phyloP scores from a whole-genome alignment of 2,329 filamentous ascomycete species.

The Chrysosporium keratinophilum region DNA sequence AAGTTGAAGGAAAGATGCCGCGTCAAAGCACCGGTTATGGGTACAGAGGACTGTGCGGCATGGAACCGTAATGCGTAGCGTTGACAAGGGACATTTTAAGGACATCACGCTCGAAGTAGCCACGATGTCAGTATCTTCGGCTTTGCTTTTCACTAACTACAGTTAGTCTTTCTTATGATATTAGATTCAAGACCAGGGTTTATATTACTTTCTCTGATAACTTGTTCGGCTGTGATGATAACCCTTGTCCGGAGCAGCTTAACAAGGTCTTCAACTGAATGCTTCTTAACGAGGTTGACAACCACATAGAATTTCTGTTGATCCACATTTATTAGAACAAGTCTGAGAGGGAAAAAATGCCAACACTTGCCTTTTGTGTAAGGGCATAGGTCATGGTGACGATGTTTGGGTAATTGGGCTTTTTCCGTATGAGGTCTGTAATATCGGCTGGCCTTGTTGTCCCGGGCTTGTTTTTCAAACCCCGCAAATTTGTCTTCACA shows the following conservation, averaged over 20 bases:
- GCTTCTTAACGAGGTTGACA: conserved; percentile 64
- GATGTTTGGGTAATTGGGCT: conserved; percentile 59
- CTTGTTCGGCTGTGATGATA: conserved; percentile 67
- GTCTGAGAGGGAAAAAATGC: neutral
- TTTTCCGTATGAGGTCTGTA: conserved; percentile 61
- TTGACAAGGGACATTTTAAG: conserved; percentile 84
- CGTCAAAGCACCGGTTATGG: conserved; percentile 93
- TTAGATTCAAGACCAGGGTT: neutral
- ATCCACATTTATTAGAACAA: neutral
- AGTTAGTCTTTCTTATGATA: conserved; percentile 16
- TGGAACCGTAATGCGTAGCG: conserved; percentile 67
- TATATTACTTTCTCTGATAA: conserved; percentile 71
- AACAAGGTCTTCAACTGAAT: conserved; percentile 62
- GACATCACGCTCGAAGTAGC: conserved; percentile 82
- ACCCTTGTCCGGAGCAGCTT: conserved; percentile 54
- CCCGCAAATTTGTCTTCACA: conserved; percentile 84
- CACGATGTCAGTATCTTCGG: conserved; percentile 78
- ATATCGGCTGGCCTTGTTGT: conserved; percentile 91
- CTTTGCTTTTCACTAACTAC: conserved; percentile 60
- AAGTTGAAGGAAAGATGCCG: conserved; percentile 77
- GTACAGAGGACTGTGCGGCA: conserved; percentile 70
- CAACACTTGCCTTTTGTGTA: conserved; percentile 62
- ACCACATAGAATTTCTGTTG: conserved; percentile 60
- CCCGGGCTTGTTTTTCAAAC: conserved; percentile 90
- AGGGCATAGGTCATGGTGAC: conserved; percentile 85